phyloP scores from a whole-genome alignment of 805 yeast genomes.

The Cyberlindnera misumaiensis region DNA sequence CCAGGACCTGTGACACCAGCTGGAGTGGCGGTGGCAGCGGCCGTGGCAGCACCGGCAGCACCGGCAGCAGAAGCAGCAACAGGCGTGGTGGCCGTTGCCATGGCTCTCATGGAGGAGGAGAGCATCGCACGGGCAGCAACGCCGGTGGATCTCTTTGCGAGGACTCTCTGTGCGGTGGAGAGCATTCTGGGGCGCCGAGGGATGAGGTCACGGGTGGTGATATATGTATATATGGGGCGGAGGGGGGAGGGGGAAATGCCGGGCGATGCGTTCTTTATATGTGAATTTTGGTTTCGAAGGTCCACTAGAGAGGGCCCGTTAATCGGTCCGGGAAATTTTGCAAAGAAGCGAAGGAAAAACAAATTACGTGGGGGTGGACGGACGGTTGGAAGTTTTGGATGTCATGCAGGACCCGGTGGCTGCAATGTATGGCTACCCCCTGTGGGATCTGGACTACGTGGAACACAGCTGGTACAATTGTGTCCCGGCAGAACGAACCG shows the following conservation, averaged over 20 bases:
- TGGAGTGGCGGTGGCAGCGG: background rate
- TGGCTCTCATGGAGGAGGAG: background rate
- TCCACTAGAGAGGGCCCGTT: background rate
- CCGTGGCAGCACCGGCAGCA: background rate
- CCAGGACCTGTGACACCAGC: constrained; percentile 23
- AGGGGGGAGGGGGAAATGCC: too few relatives aligned
- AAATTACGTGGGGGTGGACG: background rate
- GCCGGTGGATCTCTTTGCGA: constrained; percentile 1
- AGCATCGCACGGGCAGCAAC: background rate
- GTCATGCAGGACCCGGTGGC: too few relatives aligned
- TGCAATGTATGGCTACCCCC: too few relatives aligned
- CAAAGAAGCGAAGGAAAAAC: background rate
- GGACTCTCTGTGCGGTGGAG: constrained; percentile 2
- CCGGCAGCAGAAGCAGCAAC: background rate
- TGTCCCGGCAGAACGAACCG: too few relatives aligned
- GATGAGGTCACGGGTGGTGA: too few relatives aligned
- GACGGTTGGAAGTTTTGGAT: too few relatives aligned
- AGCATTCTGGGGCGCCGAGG: constrained; percentile 1
- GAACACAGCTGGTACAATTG: too few relatives aligned
- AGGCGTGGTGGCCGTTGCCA: background rate
- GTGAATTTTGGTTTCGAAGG: background rate
- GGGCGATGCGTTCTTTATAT: too few relatives aligned
- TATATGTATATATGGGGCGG: too few relatives aligned
- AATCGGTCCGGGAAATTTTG: background rate
- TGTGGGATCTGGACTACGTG: too few relatives aligned